Evolutionary conservation across 306 rosid species (phyloP), one percentile per base, ranked within the genome.

Genomic region (Cicer chorassanicum): DNA sequence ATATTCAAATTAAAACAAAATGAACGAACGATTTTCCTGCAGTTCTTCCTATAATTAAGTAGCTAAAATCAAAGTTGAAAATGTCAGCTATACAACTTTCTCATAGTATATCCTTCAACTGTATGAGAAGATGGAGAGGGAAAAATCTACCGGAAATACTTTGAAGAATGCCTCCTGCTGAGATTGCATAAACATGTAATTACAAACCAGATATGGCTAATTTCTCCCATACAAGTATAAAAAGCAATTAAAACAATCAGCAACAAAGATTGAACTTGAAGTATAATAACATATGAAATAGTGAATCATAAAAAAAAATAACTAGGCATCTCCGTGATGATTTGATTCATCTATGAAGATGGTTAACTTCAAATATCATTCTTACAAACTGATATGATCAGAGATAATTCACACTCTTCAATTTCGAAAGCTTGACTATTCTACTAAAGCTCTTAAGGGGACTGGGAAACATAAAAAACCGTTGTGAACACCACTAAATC

Each of bases 301-400:
- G 48, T 62, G 65, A 13, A 64, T 41, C 50, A 62, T 66, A 29
- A 39, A 62, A 36, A 36, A 16, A 61, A 38, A 39, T 24, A 78
- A 55, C 59, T 19, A 56, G 0, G 42, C 68, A 73, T 63, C 65
- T 19, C 5, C 38, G 64, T n/a, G 66, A 66, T 21, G 48, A 67
- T 43, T 75, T 70, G 73, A 79, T 77, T 70, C 29, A 81, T 82
- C 78, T 75, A 45, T 71, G 56, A 80, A 42, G 70, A 73, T 61
- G 77, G 51, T 83, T 48, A n/a, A 76, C 74, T 80, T 63, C 41
- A 74, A 79, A 64, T 78, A 72, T 42, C 56, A 62, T 55, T 79
- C 85, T 79, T 84, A 85, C 92, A 91, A 88, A 87, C 84, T 74
- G 81, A 88, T 80, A 80, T 79, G 72, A 78, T 76, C 73, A 60